A percentile compares a stretch with the other conserved stretches of the same genome.
phyloP scores from a whole-genome alignment of 805 yeast genomes.

The Candida vaughaniae region DNA sequence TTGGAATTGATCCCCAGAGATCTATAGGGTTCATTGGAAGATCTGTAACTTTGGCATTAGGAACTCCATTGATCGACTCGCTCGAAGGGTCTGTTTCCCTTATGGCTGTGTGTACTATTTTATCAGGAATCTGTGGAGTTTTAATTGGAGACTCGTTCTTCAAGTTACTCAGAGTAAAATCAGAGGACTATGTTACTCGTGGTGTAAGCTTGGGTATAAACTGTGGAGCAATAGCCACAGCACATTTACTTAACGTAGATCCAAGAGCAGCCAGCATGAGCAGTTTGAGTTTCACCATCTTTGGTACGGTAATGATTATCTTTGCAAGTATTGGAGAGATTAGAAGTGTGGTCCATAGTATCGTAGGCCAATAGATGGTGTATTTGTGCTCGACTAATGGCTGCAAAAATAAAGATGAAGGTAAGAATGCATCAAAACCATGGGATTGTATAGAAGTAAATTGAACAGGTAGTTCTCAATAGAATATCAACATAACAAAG shows the following conservation, averaged over 20 bases:
- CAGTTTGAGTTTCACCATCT: constrained; percentile 65
- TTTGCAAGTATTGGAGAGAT: constrained; percentile 55
- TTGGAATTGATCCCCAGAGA: constrained; percentile 60
- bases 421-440: too few species aligned
- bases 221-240: constrained; percentile 83
- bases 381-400: too few species aligned
- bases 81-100: constrained; percentile 67
- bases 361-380: constrained; percentile 10
- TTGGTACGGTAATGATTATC: constrained; percentile 72
- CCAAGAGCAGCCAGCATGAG: constrained; percentile 83
- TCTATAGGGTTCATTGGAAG: constrained; percentile 78
- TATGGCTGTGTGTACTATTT: constrained; percentile 76
- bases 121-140: constrained; percentile 76
- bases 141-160: constrained; percentile 56
- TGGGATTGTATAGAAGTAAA: too few species aligned
- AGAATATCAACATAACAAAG: too few species aligned
- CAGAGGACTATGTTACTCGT: constrained; percentile 68
- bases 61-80: constrained; percentile 69
- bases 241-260: constrained; percentile 64
- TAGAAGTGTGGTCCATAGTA: constrained; percentile 17
- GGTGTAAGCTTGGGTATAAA: constrained; percentile 77
- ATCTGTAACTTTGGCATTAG: constrained; percentile 76
- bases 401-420: too few species aligned
- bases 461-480: too few species aligned
- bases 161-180: constrained; percentile 50